Conservation (phyloP, 1,139 yeast genomes). For the Lodderomyces jiufengensis region DNA sequence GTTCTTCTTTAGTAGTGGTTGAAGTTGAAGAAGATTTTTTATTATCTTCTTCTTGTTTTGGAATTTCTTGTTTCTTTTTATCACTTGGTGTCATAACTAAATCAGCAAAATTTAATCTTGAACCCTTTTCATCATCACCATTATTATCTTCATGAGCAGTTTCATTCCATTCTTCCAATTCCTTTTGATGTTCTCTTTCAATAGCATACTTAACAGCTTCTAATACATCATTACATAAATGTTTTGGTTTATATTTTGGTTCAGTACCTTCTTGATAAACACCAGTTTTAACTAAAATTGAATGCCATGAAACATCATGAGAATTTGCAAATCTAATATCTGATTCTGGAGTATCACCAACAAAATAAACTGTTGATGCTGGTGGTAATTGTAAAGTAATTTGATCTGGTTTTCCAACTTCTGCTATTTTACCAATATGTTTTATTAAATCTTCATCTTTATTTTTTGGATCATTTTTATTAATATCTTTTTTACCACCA, state of each 20-base stretch:
- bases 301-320: slow-evolving; percentile 79
- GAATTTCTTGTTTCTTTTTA: slow-evolving; percentile 13
- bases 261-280: slow-evolving; percentile 77
- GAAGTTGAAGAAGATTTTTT: slow-evolving; percentile 16
- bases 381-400: slow-evolving; percentile 66
- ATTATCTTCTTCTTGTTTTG: slow-evolving; percentile 5
- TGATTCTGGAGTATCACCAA: slow-evolving; percentile 91
- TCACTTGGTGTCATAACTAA: slow-evolving; percentile 48
- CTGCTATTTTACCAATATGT: slow-evolving; percentile 29
- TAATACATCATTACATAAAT: slow-evolving; percentile 66
- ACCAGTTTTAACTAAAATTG: slow-evolving; percentile 82
- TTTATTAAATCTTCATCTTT: slow-evolving; percentile 3
- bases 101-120: slow-evolving; percentile 45
- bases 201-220: slow-evolving; percentile 82
- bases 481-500: slow-evolving; percentile 11
- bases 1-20: slow-evolving; percentile 12
- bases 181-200: slow-evolving; percentile 71
- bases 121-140: slow-evolving; percentile 26
- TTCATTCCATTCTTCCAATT: slow-evolving; percentile 69
- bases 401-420: slow-evolving; percentile 31
- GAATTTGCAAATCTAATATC: slow-evolving; percentile 86
- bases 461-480: slow-evolving; percentile 8
- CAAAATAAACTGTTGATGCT: slow-evolving; percentile 81
- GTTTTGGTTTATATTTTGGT: slow-evolving; percentile 77
- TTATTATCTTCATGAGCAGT: slow-evolving; percentile 21